Conservation (phyloP, 192 early-diverging fungal genomes). For the Jimgerdemannia lactiflua region DNA sequence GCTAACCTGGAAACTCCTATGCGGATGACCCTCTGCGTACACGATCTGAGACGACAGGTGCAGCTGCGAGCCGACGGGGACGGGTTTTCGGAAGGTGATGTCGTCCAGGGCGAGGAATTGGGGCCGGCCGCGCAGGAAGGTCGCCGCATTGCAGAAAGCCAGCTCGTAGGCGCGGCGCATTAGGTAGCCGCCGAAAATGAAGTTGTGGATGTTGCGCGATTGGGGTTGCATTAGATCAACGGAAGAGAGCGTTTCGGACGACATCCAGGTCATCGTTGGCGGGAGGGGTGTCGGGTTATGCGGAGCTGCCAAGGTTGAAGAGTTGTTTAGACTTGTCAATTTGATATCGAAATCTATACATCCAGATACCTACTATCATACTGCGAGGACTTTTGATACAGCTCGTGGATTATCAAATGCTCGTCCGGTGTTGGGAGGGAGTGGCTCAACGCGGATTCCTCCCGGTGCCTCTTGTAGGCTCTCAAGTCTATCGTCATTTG, state of each 20-base stretch:
- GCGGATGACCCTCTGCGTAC: slow-evolving; percentile 57
- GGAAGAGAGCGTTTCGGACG: slow-evolving; percentile 16
- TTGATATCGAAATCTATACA: slow-evolving; percentile 23
- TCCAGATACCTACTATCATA: slow-evolving; percentile 70
- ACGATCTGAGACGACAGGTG: slow-evolving; percentile 72
- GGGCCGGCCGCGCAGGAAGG: slow-evolving; percentile 61
- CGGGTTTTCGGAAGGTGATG: slow-evolving; percentile 81
- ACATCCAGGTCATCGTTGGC: slow-evolving; percentile 25
- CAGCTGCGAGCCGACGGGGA: slow-evolving; percentile 79
- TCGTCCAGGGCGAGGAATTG: slow-evolving; percentile 65
- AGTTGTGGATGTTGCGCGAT: slow-evolving; percentile 78
- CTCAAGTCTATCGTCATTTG: slow-evolving; percentile 31
- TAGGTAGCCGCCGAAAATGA: slow-evolving; percentile 76
- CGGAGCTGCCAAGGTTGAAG: slow-evolving; percentile 3
- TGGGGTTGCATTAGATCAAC: slow-evolving; percentile 68
- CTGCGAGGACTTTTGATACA: slow-evolving; percentile 66
- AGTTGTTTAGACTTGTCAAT: neutral
- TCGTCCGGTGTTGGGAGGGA: slow-evolving; percentile 72
- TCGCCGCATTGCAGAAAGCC: slow-evolving; percentile 69
- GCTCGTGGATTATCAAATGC: slow-evolving; percentile 68
- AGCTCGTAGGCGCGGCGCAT: slow-evolving; percentile 89
- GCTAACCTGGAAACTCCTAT: slow-evolving; percentile 59
- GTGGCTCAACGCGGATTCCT: slow-evolving; percentile 45
- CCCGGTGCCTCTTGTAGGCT: slow-evolving; percentile 34
- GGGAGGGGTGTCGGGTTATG: slow-evolving; percentile 13